Evolutionary conservation across 257 asterid species (phyloP), one percentile per base, ranked within the genome.

Genomic region (Jacaranda copaia): DNA sequence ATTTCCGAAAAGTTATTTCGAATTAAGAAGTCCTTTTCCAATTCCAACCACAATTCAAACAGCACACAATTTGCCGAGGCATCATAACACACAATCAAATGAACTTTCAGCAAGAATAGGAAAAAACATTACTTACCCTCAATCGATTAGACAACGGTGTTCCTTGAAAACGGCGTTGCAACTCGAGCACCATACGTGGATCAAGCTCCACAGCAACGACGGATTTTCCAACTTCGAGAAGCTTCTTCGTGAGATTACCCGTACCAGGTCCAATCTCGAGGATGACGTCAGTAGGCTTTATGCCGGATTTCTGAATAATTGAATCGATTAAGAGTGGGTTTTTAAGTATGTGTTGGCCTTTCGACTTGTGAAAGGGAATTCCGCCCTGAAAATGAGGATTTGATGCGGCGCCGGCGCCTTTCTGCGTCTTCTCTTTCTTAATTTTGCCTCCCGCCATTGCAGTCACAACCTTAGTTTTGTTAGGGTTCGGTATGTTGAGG

Each of bases 241-340:
- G 99, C 93, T 96, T 96, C 87, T 96, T 92, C 6, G 99, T 96
- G 51, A 96, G 91, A 63, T 91, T 96, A 72, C 99, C 99, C 0
- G 97, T 96, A 77, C 99, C 99, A 0, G 98, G 97, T 61, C 98
- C 99, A 49, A 96, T 96, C 85, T 96, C 97, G 36, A 93, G 99
- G 70, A 96, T 86, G 53, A 84, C 61, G 40, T 96, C 99, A 18
- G 97, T 91, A 58, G 93, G 84, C 74, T 91, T 93, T 56, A 96
- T 91, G 68, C 98, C 99, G 4, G 99, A 82, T 89, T 96, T 96
- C 79, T 96, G 95, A 62, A 96, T 72, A 51, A 96, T 96, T 8
- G 96, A 83, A 72, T 96, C 99, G 49, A 96, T 83, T 6, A 96
- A 43, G 3, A 96, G 86, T 1, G 99, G 98, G 38, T 96, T 96